Evolutionary conservation across 192 early-diverging fungal species (phyloP).

Genomic region (Coemansia sp.): DNA sequence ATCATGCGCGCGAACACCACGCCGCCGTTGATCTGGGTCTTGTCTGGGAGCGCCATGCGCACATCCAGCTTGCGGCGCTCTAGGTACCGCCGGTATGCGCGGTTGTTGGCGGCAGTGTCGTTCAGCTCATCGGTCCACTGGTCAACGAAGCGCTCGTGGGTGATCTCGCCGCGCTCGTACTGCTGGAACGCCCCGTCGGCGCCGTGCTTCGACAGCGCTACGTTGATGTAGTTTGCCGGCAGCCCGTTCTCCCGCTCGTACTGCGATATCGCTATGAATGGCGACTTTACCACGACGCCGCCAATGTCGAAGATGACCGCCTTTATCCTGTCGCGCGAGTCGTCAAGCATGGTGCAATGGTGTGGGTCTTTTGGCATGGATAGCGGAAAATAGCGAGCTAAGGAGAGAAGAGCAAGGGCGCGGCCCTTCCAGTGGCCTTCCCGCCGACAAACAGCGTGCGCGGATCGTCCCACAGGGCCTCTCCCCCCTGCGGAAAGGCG

Average conservation of each 20-base stretch:
- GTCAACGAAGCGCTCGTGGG: conserved; percentile 26
- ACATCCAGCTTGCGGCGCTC: conserved; percentile 26
- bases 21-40: conserved; percentile 19
- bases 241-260: conserved; percentile 67
- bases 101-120: conserved; percentile 39
- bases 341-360: neutral
- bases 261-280: conserved; percentile 71
- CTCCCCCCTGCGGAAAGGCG: no score
- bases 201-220: conserved; percentile 62
- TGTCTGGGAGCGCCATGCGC: conserved; percentile 28
- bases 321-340: conserved; percentile 38
- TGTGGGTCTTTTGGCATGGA: neutral
- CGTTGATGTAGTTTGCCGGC: conserved; percentile 81
- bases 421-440: no score
- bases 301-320: conserved; percentile 88
- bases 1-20: conserved; percentile 45
- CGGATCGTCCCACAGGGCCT: no score
- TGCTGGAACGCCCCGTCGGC: conserved; percentile 58
- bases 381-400: neutral
- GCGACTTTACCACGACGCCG: conserved; percentile 78
- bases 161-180: conserved; percentile 54
- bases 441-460: no score
- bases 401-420: neutral
- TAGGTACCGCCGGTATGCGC: conserved; percentile 37
- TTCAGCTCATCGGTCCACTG: conserved; percentile 45